Conservation (phyloP, 2,329 filamentous ascomycete species). For the Colletotrichum abscissum region DNA sequence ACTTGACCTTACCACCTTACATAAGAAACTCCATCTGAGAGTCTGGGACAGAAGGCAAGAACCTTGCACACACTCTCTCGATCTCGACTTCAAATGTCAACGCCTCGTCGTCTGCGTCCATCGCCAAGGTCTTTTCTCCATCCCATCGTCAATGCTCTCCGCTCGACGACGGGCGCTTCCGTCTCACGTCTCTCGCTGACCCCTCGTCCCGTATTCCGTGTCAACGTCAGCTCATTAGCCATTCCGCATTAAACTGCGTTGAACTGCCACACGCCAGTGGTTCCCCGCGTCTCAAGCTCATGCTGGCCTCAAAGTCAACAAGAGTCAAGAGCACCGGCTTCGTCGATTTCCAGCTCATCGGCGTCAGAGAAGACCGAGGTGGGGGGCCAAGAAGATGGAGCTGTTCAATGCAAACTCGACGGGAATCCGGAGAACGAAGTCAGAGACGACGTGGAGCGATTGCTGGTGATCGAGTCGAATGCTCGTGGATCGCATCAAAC, state of each 20-base stretch:
- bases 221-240: slow-evolving; percentile 21
- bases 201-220: slow-evolving; percentile 20
- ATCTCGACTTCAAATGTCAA: background rate
- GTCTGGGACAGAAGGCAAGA: background rate
- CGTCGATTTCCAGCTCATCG: slow-evolving; percentile 9
- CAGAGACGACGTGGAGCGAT: background rate
- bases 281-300: slow-evolving; percentile 26
- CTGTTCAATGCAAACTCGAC: background rate
- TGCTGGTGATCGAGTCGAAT: background rate
- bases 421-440: background rate
- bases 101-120: background rate
- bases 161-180: slow-evolving; percentile 16
- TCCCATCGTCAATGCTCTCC: slow-evolving; percentile 18
- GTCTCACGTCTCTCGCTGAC: slow-evolving; percentile 6
- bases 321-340: slow-evolving; percentile 20
- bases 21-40: background rate
- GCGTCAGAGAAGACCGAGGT: slow-evolving; percentile 11
- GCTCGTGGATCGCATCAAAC: background rate
- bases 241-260: slow-evolving; percentile 13
- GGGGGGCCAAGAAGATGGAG: background rate
- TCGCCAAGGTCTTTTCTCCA: slow-evolving; percentile 10
- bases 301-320: slow-evolving; percentile 25
- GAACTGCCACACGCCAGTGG: slow-evolving; percentile 5
- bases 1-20: background rate
- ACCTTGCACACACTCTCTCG: background rate